Base-by-base conservation (phyloP, 805 yeast genomes). In the Yamadazyma paraphyllophila region DNA sequence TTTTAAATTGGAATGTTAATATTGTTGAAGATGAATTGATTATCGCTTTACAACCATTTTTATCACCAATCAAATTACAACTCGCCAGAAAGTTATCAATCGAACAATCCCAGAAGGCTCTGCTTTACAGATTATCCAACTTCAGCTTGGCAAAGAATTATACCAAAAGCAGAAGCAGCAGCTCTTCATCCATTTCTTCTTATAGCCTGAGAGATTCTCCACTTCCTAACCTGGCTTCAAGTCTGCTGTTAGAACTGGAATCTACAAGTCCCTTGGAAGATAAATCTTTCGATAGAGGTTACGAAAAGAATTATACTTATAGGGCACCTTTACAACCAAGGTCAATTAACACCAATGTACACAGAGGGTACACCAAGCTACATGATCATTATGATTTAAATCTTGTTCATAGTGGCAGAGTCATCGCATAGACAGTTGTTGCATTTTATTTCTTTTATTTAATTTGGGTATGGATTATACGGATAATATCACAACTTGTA, bases 1-100 rank as follows among this genome's bases (percentile, higher is more conserved):
- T 88, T 51, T 76, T 92, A 47, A 85, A 88, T 56, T 92, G 98
- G 98, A 83, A 88, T 57, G 73, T 94, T 39, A 73, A 78, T 20
- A 82, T 94, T 41, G 68, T 80, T 26, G 82, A 82, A 53, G 76
- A 77, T 29, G 98, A 92, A 55, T 76, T 92, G 47, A 71, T 81
- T 46, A 65, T 72, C 41, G 84, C 84, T 20, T 74, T 91, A 44
- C 80, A 84, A 40, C 90, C 90, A 25, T 88, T 92, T 69, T 69
- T 92, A 45, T 69, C 74, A 13, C 86, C 89, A 36, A 88, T 91
- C 64, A 88, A 85, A 67, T 66, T 65, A 47, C 71, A 76, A 47
- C 63, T 80, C 47, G 46, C 52, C 32, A 56, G 56, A 48, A 58
- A 56, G 44, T 45, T 54, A 41, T 59, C 59, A 16, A 56, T 51